A percentile compares a stretch with the other conserved stretches of the same genome.
Conservation (phyloP, 495 filamentous ascomycete genomes). For the Pyrenula massariospora region DNA sequence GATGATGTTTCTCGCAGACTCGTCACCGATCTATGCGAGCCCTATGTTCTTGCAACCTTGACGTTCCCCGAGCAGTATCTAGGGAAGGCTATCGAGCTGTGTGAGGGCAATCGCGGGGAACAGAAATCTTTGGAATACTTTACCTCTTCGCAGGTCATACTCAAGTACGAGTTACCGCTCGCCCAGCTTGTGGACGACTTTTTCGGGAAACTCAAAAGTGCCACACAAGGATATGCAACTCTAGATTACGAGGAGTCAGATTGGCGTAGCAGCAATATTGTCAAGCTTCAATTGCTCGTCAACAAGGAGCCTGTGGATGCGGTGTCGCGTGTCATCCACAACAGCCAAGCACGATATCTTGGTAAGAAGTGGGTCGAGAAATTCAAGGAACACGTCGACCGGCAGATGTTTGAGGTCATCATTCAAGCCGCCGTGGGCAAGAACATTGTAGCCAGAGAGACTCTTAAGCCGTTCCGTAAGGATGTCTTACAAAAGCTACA, state of each 20-base stretch:
- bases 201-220: slow-evolving; percentile 91
- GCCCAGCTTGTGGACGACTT: slow-evolving; percentile 89
- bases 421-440: slow-evolving; percentile 86
- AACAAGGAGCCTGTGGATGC: slow-evolving; percentile 92
- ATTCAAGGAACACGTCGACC: slow-evolving; percentile 92
- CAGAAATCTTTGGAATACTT: slow-evolving; percentile 85
- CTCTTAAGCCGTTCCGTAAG: slow-evolving; percentile 93
- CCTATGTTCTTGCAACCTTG: slow-evolving; percentile 75
- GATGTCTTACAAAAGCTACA: slow-evolving; percentile 90
- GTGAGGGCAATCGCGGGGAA: slow-evolving; percentile 76
- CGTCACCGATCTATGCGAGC: slow-evolving; percentile 64
- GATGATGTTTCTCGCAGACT: slow-evolving; percentile 44
- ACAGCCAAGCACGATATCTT: slow-evolving; percentile 60
- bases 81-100: slow-evolving; percentile 88
- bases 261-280: slow-evolving; percentile 66
- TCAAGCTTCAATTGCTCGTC: slow-evolving; percentile 86
- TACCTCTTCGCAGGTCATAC: slow-evolving; percentile 85
- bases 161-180: slow-evolving; percentile 84
- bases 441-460: slow-evolving; percentile 80
- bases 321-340: slow-evolving; percentile 79
- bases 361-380: slow-evolving; percentile 85
- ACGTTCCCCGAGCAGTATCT: slow-evolving; percentile 90
- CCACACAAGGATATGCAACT: slow-evolving; percentile 71
- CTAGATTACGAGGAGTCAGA: slow-evolving; percentile 94
- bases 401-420: slow-evolving; percentile 92